Conservation (phyloP, 805 yeast species). For the Kodamaea nitidulidarum region DNA sequence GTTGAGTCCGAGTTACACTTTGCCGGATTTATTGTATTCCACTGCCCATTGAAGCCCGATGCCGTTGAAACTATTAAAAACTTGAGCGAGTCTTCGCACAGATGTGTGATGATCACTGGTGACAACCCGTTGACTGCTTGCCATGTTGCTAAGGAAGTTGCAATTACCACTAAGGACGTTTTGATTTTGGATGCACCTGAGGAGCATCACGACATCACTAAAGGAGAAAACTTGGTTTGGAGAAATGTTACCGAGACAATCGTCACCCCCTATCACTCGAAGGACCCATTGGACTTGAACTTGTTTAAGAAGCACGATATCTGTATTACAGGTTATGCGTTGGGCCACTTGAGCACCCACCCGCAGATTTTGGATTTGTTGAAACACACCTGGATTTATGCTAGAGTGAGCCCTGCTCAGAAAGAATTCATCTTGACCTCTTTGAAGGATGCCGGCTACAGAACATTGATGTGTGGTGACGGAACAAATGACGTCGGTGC, state of each 20-base stretch:
- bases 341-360: conserved; percentile 61
- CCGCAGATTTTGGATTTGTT: conserved; percentile 67
- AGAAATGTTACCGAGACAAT: conserved; percentile 76
- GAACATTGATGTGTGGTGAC: conserved; percentile 98
- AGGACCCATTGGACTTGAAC: conserved; percentile 50
- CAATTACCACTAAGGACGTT: conserved; percentile 76
- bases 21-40: conserved; percentile 94
- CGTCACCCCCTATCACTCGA: conserved; percentile 61
- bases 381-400: conserved; percentile 93
- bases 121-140: conserved; percentile 98
- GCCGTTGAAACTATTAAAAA: conserved; percentile 86
- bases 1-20: conserved; percentile 73
- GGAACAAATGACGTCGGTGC: conserved; percentile 99
- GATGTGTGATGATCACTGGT: conserved; percentile 97
- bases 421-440: conserved; percentile 86
- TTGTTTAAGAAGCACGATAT: conserved; percentile 70
- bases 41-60: conserved; percentile 92
- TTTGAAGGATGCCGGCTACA: conserved; percentile 83
- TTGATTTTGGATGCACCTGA: conserved; percentile 85
- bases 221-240: conserved; percentile 66
- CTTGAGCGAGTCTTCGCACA: conserved; percentile 93
- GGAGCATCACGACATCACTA: conserved; percentile 48
- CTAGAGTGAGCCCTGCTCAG: conserved; percentile 95
- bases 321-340: conserved; percentile 91
- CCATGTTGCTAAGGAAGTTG: conserved; percentile 93